Base-by-base conservation (phyloP, 768 basidiomycete species). In the Phanerochaete carnosa region DNA sequence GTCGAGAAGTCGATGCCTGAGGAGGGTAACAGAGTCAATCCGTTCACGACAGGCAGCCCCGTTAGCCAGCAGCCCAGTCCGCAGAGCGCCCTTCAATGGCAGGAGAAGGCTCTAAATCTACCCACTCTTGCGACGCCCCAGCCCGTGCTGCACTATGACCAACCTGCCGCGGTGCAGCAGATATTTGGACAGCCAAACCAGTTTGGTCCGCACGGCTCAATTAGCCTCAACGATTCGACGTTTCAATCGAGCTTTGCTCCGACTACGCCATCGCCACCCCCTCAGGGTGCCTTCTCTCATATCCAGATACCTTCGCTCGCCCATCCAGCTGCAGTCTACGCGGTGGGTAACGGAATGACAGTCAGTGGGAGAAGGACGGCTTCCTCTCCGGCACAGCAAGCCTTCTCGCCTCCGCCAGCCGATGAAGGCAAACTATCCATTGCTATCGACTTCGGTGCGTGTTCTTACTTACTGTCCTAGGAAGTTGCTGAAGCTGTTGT, bases 381-480 rank as follows among this genome's bases (percentile, higher is more conserved):
- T 0, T 70, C 75, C 0, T 73, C 71, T 9, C 47, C 50, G 22
- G 35, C 8, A 4, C 61, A 60, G 49, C 45, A 39, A 23, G 50
- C 53, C n/a, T 46, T 57, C 54, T 45, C 55, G 32, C 37, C 66
- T 29, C 29, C 64, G 43, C 35, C 35, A 1, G 39, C 57, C 71
- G 81, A 90, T 65, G 90, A 92, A 70, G 88, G 89, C n/a, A 90
- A 87, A 69, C 78, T 93, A 76, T 91, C 89, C 12, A 79, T 93
- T 22, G 85, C 90, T 3, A 92, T 93, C 62, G 91, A 93, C 73
- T 92, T 92, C 67, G 90, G 90, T 89, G 64, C 61, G 81, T 47
- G 57, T 56, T 45, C 19, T 29, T 46, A 22, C 46, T 25, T 28
- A 30, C 25, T 22, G 32, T 62, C 50, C 46, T 37, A 2, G 29